Conservation (phyloP, 495 filamentous ascomycete species). For the Talaromyces wortmannii region DNA sequence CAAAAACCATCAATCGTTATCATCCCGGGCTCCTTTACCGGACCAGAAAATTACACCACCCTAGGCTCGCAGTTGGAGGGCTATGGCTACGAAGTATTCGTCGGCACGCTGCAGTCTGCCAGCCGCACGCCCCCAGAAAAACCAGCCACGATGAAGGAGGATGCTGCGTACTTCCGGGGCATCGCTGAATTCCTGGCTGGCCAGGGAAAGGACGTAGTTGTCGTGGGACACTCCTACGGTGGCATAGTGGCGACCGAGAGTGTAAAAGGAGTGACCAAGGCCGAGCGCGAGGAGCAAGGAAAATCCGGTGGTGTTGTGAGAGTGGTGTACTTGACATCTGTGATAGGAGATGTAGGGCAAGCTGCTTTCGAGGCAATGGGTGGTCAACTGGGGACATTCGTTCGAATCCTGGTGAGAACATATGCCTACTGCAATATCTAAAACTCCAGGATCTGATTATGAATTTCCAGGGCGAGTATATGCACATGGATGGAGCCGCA, state of each 20-base stretch:
- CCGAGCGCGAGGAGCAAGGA: conserved; percentile 17
- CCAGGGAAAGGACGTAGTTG: conserved; percentile 35
- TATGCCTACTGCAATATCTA: background rate
- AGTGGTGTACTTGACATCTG: conserved; percentile 32
- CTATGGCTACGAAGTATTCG: conserved; percentile 23
- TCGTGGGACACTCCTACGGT: conserved; percentile 45
- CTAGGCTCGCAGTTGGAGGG: conserved; percentile 24
- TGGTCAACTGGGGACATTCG: conserved; percentile 18
- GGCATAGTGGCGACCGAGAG: conserved; percentile 36
- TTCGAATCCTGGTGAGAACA: conserved; percentile 18
- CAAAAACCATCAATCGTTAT: conserved; percentile 38
- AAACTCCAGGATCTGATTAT: background rate
- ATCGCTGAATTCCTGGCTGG: conserved; percentile 19
- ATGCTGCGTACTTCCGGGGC: conserved; percentile 20
- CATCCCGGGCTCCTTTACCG: conserved; percentile 42
- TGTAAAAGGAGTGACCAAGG: conserved; percentile 30
- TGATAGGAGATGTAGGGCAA: conserved; percentile 22
- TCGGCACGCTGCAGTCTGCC: conserved; percentile 34
- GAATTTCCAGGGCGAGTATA: conserved; percentile 15
- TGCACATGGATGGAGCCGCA: conserved; percentile 8
- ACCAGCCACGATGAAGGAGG: conserved; percentile 21
- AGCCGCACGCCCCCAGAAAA: conserved; percentile 31
- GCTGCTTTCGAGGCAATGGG: conserved; percentile 18
- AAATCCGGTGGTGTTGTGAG: conserved; percentile 30
- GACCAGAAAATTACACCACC: conserved; percentile 21